A percentile compares a stretch with the other conserved stretches of the same genome.
These are phyloP conservation scores for Coniferiporia sulphurascens DNA, from an alignment of 1,284 basidiomycete genomes.

Conservation along the genomic window DNA sequence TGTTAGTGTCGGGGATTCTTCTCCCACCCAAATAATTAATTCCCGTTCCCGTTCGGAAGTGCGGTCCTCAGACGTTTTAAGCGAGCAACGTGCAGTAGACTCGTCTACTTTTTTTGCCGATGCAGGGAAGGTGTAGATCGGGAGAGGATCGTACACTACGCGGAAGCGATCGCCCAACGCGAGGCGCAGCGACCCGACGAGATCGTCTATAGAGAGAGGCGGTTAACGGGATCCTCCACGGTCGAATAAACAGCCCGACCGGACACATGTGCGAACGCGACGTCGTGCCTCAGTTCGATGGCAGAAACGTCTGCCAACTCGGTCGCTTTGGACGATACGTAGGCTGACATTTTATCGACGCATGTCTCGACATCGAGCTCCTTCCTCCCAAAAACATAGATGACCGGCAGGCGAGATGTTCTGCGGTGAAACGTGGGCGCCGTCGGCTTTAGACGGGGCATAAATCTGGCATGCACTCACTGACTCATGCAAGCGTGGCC, in stretches of 20 bases:
- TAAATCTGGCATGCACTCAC: conserved; percentile 39
- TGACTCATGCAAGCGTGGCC: conserved; percentile 94
- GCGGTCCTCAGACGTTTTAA: neutral
- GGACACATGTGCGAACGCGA: conserved; percentile 70
- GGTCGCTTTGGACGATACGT: conserved; percentile 26
- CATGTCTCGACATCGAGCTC: conserved; percentile 49
- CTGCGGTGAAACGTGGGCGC: conserved; percentile 31
- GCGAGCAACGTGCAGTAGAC: neutral
- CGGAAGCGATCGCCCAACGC: conserved; percentile 22
- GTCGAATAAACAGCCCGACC: conserved; percentile 35
- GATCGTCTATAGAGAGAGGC: conserved; percentile 23
- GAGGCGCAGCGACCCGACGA: conserved; percentile 18
- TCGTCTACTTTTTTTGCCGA: neutral
- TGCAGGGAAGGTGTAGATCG: conserved; percentile 14
- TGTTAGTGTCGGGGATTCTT: conserved; percentile 76
- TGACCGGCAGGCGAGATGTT: conserved; percentile 74
- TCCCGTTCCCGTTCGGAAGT: conserved; percentile 23
- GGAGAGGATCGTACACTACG: conserved; percentile 15
- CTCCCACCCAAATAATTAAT: conserved; percentile 76
- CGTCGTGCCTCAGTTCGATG: conserved; percentile 71
- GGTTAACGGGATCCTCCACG: neutral
- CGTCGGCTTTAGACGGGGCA: neutral
- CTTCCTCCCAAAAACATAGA: conserved; percentile 82
- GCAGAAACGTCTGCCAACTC: conserved; percentile 18
- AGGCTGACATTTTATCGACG: conserved; percentile 37